Evolutionary conservation across 2,329 filamentous ascomycete species (phyloP), one percentile per base, ranked within the genome.

Genomic region (Setomelanomma holmii): DNA sequence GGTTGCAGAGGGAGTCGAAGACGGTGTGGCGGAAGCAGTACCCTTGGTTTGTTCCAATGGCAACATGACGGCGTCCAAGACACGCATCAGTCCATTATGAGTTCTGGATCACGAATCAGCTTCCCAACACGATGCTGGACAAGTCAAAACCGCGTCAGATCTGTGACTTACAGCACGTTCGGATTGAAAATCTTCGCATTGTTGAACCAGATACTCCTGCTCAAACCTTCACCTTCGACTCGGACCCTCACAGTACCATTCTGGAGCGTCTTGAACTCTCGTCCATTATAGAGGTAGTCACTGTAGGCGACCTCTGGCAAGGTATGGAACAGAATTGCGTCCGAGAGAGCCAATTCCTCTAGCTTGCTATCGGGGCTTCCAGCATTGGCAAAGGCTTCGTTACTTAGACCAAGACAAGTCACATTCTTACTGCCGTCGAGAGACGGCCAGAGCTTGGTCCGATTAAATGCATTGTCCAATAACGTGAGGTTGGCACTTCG

Each of bases 101-200:
- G 59, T 56, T 27, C 63, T 66, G 20, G 21, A 14, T 12, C 19
- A 12, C 1, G 42, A 11, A 16, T 46, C 21, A 51, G 40, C 46
- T 2, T n/a, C n/a, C n/a, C n/a, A n/a, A n/a, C n/a, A n/a, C n/a
- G n/a, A 23, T 1, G 1, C 4, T 27, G 2, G 11, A 10, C 11
- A 33, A 42, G 24, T 5, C 8, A 14, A 11, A 20, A 24, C 5
- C 21, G 17, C n/a, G 7, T 14, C n/a, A 36, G 12, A 40, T 12
- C 3, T 14, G 14, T 38, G 8, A 62, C 61, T 55, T 49, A 66
- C 63, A 64, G 40, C 2, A 66, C 59, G 50, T 66, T 66, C 6
- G 59, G 59, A 41, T 66, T 49, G 4, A 66, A 36, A 12, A 64
- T 46, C 40, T 55, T 64, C 10, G 61, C 63, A 40, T 66, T 66